phyloP scores from a whole-genome alignment of 192 early-diverging fungal genomes.

The Gonapodya prolifera region DNA sequence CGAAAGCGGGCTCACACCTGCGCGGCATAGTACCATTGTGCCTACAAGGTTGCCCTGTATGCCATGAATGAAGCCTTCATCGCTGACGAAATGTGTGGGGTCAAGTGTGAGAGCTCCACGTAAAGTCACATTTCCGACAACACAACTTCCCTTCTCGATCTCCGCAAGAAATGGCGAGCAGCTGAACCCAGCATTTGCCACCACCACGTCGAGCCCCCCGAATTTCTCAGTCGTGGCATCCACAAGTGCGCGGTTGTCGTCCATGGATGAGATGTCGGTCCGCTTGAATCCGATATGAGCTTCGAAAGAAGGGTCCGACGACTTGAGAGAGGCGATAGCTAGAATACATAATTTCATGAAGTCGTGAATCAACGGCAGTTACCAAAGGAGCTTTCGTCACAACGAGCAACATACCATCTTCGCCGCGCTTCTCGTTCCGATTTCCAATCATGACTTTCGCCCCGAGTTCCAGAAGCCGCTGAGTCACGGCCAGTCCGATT shows the following conservation, averaged over 20 bases:
- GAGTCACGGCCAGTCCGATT: neutral
- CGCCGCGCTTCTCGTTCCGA: neutral
- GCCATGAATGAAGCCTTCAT: neutral
- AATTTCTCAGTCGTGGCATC: neutral
- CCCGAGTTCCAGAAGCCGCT: neutral
- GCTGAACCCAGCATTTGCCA: neutral
- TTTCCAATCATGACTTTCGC: neutral
- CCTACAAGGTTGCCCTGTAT: constrained; percentile 2
- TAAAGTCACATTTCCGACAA: neutral
- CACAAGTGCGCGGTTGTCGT: neutral
- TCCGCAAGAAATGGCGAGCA: neutral
- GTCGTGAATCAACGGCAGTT: neutral
- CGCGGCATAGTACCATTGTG: neutral
- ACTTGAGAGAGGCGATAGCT: neutral
- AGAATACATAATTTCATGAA: neutral
- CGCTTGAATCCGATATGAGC: neutral
- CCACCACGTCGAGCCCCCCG: neutral
- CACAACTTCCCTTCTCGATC: neutral
- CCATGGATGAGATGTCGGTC: neutral
- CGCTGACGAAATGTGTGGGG: no score
- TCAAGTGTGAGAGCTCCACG: no score
- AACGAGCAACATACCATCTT: neutral
- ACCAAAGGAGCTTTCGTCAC: neutral
- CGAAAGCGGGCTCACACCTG: neutral
- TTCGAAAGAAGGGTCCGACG: neutral